Evolutionary conservation across 2,329 filamentous ascomycete genomes (phyloP).

Genomic region (Alternaria arborescens): DNA sequence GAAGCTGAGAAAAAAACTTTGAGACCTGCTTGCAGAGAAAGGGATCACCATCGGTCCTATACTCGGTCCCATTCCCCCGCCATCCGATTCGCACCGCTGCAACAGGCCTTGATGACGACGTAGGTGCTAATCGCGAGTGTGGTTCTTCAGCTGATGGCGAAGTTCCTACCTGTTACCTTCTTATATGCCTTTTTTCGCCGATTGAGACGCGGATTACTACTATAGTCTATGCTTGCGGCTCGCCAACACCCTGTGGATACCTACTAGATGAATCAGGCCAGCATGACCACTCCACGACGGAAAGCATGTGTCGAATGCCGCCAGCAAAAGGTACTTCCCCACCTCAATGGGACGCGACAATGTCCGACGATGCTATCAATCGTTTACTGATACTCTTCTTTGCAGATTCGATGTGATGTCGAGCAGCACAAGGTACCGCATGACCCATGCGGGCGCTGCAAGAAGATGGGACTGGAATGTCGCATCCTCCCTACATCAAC

Average conservation of each 20-base stretch:
- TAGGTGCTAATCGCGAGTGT: conserved; percentile 35
- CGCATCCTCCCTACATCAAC: conserved; percentile 49
- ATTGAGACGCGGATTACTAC: conserved; percentile 28
- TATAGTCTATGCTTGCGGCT: conserved; percentile 29
- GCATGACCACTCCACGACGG: conserved; percentile 46
- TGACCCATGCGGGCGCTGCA: conserved; percentile 47
- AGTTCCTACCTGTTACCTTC: conserved; percentile 28
- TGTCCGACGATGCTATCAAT: conserved; percentile 5
- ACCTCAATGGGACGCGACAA: conserved; percentile 8
- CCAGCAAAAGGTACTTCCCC: conserved; percentile 47
- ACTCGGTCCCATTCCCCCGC: conserved; percentile 44
- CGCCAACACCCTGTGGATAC: conserved; percentile 34
- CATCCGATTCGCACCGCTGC: conserved; percentile 41
- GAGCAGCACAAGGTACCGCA: conserved; percentile 50
- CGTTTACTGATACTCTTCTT: conserved; percentile 26
- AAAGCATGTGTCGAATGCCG: conserved; percentile 51
- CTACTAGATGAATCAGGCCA: conserved; percentile 28
- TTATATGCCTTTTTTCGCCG: conserved; percentile 39
- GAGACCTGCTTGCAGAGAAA: conserved; percentile 24
- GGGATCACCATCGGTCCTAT: conserved; percentile 36
- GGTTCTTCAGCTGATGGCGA: conserved; percentile 29
- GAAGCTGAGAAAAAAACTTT: conserved; percentile 21
- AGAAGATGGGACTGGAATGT: conserved; percentile 49
- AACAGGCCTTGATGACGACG: conserved; percentile 45
- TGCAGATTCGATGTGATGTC: conserved; percentile 50